Evolutionary conservation across 2,329 filamentous ascomycete species (phyloP), one percentile per base, ranked within the genome.

Genomic region (Cryphonectria carpinicola): DNA sequence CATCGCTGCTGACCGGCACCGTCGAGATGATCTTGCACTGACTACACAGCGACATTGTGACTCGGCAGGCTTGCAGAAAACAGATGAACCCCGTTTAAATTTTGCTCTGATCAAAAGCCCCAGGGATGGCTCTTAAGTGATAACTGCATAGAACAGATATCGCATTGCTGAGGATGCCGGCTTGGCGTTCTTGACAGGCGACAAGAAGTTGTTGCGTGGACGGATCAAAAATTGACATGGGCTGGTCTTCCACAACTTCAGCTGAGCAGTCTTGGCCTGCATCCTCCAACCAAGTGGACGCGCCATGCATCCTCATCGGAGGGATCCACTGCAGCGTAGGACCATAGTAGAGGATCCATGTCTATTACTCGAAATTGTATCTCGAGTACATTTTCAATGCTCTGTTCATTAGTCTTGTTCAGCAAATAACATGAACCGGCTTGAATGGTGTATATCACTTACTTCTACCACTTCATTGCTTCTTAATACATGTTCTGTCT

Each of bases 41-140:
- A 19, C n/a, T 39, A 39, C 61, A 64, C 28, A 64, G 37, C n/a
- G 61, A 64, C 61, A 64, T 64, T n/a, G 25, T 46, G 60, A 11
- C 6, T 35, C 25, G 10, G 5, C 13, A 32, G 28, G 6, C 54
- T 35, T 28, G 25, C 35, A 2, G 6, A 17, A 54, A 54, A 28
- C n/a, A 11, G 14, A 56, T 56, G 13, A 17, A 22, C 17, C 17
- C 22, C 1, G 5, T 28, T 39, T 39, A 11, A 32, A 4, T 28
- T 32, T 28, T 25, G 41, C 14, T 13, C 41, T 46, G 43, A 22
- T 22, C 17, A 8, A 46, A 46, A 46, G 43, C 6, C 41, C 14
- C 41, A 43, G 14, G 3, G 14, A 3, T 14, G 5, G 4, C 41
- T 43, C 41, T 17, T 6, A 43, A 43, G 14, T 43, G 14, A 43